A percentile compares a stretch with the other conserved stretches of the same genome.
Conservation (phyloP, 306 rosid genomes). For the Ziziphus jujuba region DNA sequence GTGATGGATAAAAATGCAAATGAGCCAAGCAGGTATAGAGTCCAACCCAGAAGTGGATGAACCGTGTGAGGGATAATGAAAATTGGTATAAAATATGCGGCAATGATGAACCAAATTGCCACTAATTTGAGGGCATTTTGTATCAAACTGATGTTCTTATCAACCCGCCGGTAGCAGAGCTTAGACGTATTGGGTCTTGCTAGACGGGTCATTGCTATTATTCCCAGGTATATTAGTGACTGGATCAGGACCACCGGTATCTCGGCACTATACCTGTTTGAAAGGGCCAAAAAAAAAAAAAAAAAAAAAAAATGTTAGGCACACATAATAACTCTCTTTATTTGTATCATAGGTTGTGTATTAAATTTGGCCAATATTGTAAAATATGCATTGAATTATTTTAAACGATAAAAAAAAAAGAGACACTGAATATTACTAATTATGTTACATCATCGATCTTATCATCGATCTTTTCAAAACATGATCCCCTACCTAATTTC, state of each 20-base stretch:
- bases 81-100: slow-evolving; percentile 67
- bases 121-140: slow-evolving; percentile 55
- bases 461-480: no score
- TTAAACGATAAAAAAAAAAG: no score
- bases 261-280: slow-evolving; percentile 66
- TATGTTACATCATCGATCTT: no score
- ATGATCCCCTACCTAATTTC: no score
- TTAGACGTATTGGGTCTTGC: slow-evolving; percentile 71
- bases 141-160: slow-evolving; percentile 46
- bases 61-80: slow-evolving; percentile 69
- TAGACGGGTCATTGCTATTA: slow-evolving; percentile 63
- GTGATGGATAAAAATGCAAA: slow-evolving; percentile 60
- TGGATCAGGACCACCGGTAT: slow-evolving; percentile 60
- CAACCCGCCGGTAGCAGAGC: slow-evolving; percentile 66
- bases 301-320: background rate
- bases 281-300: background rate
- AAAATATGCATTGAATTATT: no score
- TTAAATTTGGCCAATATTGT: background rate
- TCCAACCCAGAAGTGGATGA: slow-evolving; percentile 88
- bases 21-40: slow-evolving; percentile 61
- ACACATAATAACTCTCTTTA: no score
- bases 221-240: slow-evolving; percentile 48
- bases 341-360: background rate
- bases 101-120: slow-evolving; percentile 67
- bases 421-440: background rate